Percentiles rank a stretch among this genome's conserved stretches.
phyloP scores from a whole-genome alignment of 2,329 filamentous ascomycete genomes.

The Colletotrichum graminicola region DNA sequence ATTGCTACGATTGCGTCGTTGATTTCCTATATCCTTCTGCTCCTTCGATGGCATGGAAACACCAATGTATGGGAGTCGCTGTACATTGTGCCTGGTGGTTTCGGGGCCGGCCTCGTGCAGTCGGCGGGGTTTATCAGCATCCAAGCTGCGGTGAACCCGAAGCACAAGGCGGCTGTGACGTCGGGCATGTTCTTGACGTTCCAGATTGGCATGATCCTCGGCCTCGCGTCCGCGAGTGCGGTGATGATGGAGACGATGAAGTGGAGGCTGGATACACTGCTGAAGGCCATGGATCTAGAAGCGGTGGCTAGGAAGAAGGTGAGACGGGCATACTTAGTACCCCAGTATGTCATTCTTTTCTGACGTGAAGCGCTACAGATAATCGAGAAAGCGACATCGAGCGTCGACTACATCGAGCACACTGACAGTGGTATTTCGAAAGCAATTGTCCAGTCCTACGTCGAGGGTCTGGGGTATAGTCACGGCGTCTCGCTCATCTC shows the following conservation, averaged over 20 bases:
- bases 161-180: constrained; percentile 55
- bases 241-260: constrained; percentile 47
- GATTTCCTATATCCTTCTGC: constrained; percentile 64
- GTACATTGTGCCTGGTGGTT: constrained; percentile 68
- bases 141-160: constrained; percentile 54
- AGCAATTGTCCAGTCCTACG: constrained; percentile 51
- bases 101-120: constrained; percentile 56
- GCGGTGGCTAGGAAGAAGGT: constrained; percentile 37
- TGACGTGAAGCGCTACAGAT: constrained; percentile 44
- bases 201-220: constrained; percentile 54
- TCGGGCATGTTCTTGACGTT: constrained; percentile 56
- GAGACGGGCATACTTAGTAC: neutral
- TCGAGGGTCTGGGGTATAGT: constrained; percentile 52
- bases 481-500: constrained; percentile 51
- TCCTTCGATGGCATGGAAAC: constrained; percentile 70
- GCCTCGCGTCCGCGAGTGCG: constrained; percentile 55
- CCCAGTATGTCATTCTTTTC: neutral
- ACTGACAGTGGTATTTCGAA: constrained; percentile 45
- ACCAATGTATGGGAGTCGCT: constrained; percentile 68
- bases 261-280: constrained; percentile 38
- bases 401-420: constrained; percentile 50
- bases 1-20: constrained; percentile 63
- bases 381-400: constrained; percentile 49
- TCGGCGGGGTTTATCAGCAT: constrained; percentile 58
- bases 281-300: constrained; percentile 39